phyloP scores from a whole-genome alignment of 139 green algal genomes.

The Edaphochlamys debaryana region DNA sequence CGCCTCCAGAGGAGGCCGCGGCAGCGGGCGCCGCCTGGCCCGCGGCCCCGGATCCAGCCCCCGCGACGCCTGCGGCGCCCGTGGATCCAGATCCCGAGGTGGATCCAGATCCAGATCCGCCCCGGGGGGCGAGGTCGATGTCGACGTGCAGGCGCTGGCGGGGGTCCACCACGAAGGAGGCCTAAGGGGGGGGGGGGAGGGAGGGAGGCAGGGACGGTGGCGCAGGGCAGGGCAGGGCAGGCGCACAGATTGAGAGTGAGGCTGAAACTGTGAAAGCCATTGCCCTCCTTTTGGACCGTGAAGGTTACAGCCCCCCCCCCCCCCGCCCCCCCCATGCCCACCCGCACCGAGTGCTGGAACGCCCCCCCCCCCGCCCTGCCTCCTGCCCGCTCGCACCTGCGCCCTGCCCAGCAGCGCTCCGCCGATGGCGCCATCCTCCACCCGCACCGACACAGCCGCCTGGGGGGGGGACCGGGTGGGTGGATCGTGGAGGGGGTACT shows the following conservation, averaged over 20 bases:
- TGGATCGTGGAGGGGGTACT: no score
- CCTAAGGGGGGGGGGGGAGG: conserved; percentile 45
- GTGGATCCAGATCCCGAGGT: no score
- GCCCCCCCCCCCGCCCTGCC: not conserved
- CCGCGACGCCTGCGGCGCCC: not conserved
- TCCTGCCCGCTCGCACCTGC: not conserved
- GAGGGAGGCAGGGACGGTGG: not conserved
- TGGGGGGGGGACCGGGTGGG: not conserved
- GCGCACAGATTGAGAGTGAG: no score
- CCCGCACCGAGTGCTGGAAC: not conserved
- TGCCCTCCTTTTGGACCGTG: no score
- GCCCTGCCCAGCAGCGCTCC: conserved; percentile 61
- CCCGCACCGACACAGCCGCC: conserved; percentile 56
- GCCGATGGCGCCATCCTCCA: conserved; percentile 82
- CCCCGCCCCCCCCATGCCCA: not conserved
- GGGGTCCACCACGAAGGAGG: conserved; percentile 57
- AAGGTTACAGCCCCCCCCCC: no score
- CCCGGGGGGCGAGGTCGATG: conserved; percentile 69
- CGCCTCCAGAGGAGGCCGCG: no score
- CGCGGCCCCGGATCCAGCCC: no score
- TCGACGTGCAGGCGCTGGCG: conserved; percentile 54
- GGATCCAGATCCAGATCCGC: no score
- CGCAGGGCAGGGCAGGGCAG: not conserved
- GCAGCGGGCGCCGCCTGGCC: not conserved
- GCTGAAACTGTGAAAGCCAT: no score